Percentiles rank a stretch among this genome's conserved stretches.
Evolutionary conservation across 208 protist species (phyloP).

Genomic region (Acanthamoeba rhysodes): DNA sequence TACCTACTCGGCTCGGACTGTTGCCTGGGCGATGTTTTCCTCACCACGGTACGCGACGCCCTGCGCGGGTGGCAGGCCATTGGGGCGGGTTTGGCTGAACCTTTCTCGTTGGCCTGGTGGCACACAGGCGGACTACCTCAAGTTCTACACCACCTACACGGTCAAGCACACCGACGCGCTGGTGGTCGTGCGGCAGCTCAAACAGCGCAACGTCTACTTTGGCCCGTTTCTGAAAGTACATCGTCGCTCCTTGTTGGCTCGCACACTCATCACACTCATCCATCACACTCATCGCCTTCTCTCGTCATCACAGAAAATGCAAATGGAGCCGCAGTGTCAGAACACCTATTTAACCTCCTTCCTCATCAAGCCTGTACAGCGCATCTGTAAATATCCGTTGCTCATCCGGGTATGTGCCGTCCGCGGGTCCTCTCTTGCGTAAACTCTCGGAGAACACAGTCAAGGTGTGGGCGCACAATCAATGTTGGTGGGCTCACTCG

Average conservation of each 20-base stretch:
- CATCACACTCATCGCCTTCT: not conserved
- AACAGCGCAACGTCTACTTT: constrained; percentile 27
- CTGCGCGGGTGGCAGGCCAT: not conserved
- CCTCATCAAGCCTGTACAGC: constrained; percentile 75
- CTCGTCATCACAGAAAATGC: constrained; percentile 37
- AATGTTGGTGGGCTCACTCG: not conserved
- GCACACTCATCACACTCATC: not conserved
- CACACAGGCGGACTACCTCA: constrained; percentile 69
- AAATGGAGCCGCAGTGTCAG: constrained; percentile 58
- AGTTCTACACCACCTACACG: constrained; percentile 70
- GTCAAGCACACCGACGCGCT: constrained; percentile 63
- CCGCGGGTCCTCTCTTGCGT: not conserved
- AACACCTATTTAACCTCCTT: constrained; percentile 74
- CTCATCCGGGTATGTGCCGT: not conserved
- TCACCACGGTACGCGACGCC: constrained; percentile 1
- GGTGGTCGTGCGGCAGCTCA: constrained; percentile 25
- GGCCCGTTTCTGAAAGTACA: constrained; percentile 37
- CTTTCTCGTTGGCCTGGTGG: not conserved
- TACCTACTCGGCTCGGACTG: constrained; percentile 13
- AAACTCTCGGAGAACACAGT: too few relatives aligned
- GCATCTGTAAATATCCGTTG: constrained; percentile 72
- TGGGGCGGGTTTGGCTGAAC: not conserved
- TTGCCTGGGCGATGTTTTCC: constrained; percentile 37
- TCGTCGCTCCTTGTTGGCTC: not conserved
- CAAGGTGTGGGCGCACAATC: too few relatives aligned